These are phyloP conservation scores for Acanthamoeba royreba DNA, from an alignment of 208 protist species.

Conservation along the genomic window DNA sequence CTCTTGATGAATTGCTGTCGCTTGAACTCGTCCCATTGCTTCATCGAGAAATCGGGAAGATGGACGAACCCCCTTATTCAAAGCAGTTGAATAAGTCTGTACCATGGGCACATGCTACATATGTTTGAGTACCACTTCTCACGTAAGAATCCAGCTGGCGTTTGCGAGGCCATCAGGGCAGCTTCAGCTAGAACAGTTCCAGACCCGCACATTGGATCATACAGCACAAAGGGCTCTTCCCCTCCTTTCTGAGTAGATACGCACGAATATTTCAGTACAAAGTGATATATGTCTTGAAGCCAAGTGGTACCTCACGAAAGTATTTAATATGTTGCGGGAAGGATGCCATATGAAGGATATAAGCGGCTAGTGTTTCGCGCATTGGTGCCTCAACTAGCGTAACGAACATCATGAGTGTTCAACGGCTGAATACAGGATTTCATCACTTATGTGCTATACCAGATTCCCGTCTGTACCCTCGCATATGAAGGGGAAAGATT, in stretches of 20 bases:
- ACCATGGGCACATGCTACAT: background rate
- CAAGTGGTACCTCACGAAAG: background rate
- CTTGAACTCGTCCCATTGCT: background rate
- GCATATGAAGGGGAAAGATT: background rate
- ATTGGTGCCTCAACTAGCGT: background rate
- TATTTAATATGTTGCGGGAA: background rate
- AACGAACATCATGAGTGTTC: background rate
- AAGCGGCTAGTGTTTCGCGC: background rate
- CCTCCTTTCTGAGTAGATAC: background rate
- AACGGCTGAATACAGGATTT: background rate
- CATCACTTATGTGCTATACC: background rate
- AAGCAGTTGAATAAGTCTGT: background rate
- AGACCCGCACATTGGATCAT: slow-evolving; percentile 32
- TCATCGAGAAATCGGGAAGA: background rate
- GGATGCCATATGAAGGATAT: background rate
- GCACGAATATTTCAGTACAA: too few species aligned
- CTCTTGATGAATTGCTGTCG: background rate
- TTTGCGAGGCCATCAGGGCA: background rate
- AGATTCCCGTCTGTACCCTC: background rate
- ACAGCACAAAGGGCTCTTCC: background rate
- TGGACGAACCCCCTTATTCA: background rate
- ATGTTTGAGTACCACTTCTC: background rate
- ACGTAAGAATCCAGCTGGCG: background rate
- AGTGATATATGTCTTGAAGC: background rate
- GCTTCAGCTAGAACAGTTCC: slow-evolving; percentile 29